These are phyloP conservation scores for Annulohypoxylon maeteangense DNA, from an alignment of 495 filamentous ascomycete genomes.

Conservation along the genomic window DNA sequence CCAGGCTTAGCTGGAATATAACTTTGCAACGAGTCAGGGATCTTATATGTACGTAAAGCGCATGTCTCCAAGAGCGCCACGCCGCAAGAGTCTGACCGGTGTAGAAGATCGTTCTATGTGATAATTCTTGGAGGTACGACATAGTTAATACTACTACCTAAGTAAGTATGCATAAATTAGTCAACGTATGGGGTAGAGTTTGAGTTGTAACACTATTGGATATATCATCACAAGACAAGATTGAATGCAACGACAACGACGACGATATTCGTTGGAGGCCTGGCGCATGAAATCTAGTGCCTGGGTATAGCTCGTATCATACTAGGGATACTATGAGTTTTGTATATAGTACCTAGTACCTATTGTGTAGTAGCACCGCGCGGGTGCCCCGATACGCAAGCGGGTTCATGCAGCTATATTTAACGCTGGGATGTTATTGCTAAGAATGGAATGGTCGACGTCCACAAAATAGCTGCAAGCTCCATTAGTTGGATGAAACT, in stretches of 20 bases:
- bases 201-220: constrained; percentile 6
- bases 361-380: background rate
- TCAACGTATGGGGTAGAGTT: background rate
- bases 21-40: background rate
- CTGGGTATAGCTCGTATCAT: constrained; percentile 17
- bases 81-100: constrained; percentile 5
- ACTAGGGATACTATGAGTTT: background rate
- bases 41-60: background rate
- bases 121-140: background rate
- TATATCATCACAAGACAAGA: constrained; percentile 32
- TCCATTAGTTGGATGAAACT: constrained; percentile 20
- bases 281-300: constrained; percentile 6
- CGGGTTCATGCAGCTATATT: constrained; percentile 13
- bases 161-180: constrained; percentile 2
- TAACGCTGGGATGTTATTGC: constrained; percentile 13
- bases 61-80: constrained; percentile 4
- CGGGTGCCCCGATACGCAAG: constrained; percentile 20
- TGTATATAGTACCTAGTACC: background rate
- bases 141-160: background rate
- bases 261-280: constrained; percentile 17
- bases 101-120: background rate
- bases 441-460: constrained; percentile 21
- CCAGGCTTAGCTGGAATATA: constrained; percentile 3
- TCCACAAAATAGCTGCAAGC: constrained; percentile 11
- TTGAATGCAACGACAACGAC: constrained; percentile 15